Evolutionary conservation across 1,284 basidiomycete species (phyloP).

Genomic region (Apiotrichum siamense): DNA sequence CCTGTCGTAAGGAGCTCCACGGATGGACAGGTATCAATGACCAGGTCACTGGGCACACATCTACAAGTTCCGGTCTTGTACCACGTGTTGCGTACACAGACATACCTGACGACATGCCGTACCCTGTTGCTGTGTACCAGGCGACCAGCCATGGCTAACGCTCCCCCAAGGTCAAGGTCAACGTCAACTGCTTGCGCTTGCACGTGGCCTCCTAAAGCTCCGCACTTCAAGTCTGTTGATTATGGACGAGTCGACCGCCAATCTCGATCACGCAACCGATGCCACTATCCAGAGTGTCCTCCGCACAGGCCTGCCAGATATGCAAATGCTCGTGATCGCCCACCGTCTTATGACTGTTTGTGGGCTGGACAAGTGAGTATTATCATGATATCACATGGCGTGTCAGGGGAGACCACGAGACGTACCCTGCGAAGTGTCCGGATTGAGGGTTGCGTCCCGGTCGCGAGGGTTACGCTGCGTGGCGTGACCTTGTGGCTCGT

Average conservation of each 20-base stretch:
- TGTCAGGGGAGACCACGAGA: too few relatives aligned
- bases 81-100: too few relatives aligned
- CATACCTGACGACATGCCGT: too few relatives aligned
- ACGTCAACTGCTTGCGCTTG: slow-evolving; percentile 53
- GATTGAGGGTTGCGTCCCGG: too few relatives aligned
- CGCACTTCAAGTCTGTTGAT: slow-evolving; percentile 51
- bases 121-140: too few relatives aligned
- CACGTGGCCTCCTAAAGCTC: slow-evolving; percentile 53
- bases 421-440: too few relatives aligned
- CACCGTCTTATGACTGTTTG: slow-evolving; percentile 52
- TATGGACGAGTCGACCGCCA: slow-evolving; percentile 54
- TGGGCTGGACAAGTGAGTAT: slow-evolving; percentile 46
- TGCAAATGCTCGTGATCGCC: slow-evolving; percentile 49
- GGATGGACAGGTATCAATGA: too few relatives aligned
- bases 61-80: too few relatives aligned
- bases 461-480: too few relatives aligned
- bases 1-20: too few relatives aligned
- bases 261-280: slow-evolving; percentile 49
- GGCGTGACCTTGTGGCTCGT: too few relatives aligned
- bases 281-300: slow-evolving; percentile 49
- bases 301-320: slow-evolving; percentile 44
- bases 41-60: not conserved
- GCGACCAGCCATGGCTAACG: not conserved
- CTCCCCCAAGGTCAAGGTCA: slow-evolving; percentile 53
- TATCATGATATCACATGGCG: too few relatives aligned